A percentile compares a stretch with the other conserved stretches of the same genome.
Evolutionary conservation across 2,329 filamentous ascomycete genomes (phyloP).

Genomic region (Talaromyces marneffei): DNA sequence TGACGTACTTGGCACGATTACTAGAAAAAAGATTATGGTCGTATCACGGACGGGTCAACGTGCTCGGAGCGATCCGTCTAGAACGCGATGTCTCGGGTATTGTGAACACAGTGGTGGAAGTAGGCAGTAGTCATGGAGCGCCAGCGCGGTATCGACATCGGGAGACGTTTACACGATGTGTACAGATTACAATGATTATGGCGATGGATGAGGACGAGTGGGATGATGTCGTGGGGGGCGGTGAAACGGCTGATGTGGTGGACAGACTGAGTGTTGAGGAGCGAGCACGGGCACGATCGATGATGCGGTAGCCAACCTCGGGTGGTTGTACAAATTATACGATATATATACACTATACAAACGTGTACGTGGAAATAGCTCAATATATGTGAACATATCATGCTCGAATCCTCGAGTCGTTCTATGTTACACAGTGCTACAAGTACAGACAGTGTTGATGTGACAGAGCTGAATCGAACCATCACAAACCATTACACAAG

Average conservation of each 20-base stretch:
- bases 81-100: slow-evolving; percentile 79
- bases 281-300: slow-evolving; percentile 62
- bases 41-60: slow-evolving; percentile 71
- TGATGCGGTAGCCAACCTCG: slow-evolving; percentile 44
- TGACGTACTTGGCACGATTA: slow-evolving; percentile 67
- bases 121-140: slow-evolving; percentile 28
- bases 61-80: slow-evolving; percentile 72
- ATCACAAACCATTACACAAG: background rate
- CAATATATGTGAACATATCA: background rate
- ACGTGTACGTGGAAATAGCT: background rate
- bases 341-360: background rate
- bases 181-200: slow-evolving; percentile 77
- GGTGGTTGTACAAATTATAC: background rate
- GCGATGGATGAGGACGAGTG: slow-evolving; percentile 97
- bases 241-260: slow-evolving; percentile 46
- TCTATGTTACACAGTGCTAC: background rate
- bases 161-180: slow-evolving; percentile 68
- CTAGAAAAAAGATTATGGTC: slow-evolving; percentile 84
- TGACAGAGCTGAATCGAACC: background rate
- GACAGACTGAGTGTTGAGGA: slow-evolving; percentile 68
- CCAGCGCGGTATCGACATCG: slow-evolving; percentile 63
- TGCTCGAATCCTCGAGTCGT: background rate
- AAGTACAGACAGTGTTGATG: background rate
- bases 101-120: slow-evolving; percentile 46
- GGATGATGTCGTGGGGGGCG: slow-evolving; percentile 62